Percentiles rank a stretch among this genome's conserved stretches.
These are phyloP conservation scores for Eucalyptus leucophloia DNA, from an alignment of 345 rosid genomes.

Conservation along the genomic window DNA sequence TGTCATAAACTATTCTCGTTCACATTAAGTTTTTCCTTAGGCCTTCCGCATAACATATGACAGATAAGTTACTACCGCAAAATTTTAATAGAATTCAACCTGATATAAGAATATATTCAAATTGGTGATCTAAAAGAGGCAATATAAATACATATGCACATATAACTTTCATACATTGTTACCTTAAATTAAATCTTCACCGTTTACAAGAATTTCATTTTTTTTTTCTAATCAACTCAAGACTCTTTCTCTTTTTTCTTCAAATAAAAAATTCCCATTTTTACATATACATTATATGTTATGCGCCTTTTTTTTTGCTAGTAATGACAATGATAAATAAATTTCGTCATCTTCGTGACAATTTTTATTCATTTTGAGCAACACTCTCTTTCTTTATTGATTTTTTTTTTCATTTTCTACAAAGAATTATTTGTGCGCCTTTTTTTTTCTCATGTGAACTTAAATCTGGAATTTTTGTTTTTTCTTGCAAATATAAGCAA, in stretches of 20 bases:
- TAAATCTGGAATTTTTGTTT: background rate
- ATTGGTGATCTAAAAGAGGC: background rate
- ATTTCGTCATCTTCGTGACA: background rate
- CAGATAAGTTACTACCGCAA: background rate
- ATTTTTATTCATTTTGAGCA: background rate
- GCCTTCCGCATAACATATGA: background rate
- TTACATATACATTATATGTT: background rate
- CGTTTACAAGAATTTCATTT: background rate
- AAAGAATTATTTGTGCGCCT: background rate
- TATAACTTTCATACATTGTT: background rate
- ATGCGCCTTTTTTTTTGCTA: background rate
- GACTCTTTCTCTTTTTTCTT: background rate
- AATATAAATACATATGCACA: background rate
- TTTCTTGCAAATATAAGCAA: background rate
- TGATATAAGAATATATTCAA: background rate
- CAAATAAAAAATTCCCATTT: background rate
- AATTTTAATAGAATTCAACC: background rate
- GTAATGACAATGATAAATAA: background rate
- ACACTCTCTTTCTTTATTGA: background rate
- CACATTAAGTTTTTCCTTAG: background rate
- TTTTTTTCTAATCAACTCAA: background rate
- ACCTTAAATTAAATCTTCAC: background rate
- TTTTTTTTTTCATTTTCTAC: background rate
- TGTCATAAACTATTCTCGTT: background rate
- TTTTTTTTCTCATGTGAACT: background rate